A percentile compares a stretch with the other conserved stretches of the same genome.
Evolutionary conservation across 169 alveolate species (phyloP).

Genomic region (Ichthyophthirius multifiliis): DNA sequence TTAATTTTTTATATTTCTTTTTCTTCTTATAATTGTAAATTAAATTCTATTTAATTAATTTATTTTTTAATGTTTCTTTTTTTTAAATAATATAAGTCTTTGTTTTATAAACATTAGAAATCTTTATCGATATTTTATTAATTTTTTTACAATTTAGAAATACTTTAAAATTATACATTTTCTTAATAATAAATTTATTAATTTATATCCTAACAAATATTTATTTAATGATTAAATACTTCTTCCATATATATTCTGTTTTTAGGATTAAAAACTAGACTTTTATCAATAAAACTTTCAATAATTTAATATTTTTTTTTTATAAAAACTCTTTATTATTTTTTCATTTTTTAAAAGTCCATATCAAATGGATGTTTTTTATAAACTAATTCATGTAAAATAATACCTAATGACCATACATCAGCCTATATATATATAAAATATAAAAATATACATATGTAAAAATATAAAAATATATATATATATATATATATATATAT

Average conservation of each 20-base stretch:
- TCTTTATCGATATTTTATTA: too few relatives aligned
- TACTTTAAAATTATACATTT: too few relatives aligned
- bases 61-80: too few relatives aligned
- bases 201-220: too few relatives aligned
- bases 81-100: too few relatives aligned
- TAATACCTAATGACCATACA: not conserved
- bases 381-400: slow-evolving; percentile 13
- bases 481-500: not conserved
- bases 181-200: too few relatives aligned
- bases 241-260: slow-evolving; percentile 1
- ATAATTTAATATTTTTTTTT: not conserved
- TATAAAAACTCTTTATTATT: not conserved
- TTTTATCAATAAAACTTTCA: not conserved
- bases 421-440: not conserved
- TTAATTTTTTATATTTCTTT: too few relatives aligned
- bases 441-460: not conserved
- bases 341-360: not conserved
- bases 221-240: not conserved
- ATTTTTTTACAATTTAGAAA: too few relatives aligned
- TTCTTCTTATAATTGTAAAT: too few relatives aligned
- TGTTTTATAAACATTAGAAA: too few relatives aligned
- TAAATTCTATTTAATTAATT: too few relatives aligned
- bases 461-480: not conserved
- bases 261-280: not conserved
- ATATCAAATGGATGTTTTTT: not conserved